Evolutionary conservation across 129 eudicot species (phyloP), one percentile per base, ranked within the genome.

Genomic region (Centrapalus pauciflorus): DNA sequence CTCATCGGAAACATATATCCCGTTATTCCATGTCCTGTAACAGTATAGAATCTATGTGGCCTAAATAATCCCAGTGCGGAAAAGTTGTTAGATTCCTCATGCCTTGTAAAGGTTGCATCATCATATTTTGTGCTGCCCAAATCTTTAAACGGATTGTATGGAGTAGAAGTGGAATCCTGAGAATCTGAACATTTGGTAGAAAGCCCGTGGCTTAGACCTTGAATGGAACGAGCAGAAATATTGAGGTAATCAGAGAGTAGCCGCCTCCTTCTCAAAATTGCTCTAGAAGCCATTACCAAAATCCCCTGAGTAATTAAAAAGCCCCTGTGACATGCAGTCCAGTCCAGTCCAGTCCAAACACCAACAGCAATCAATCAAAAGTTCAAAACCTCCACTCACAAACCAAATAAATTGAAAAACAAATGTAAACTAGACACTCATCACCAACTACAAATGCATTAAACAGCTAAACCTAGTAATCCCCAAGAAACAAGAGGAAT

Each of bases 201-300:
- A 8, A 51, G 35, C 19, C 86, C 84, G 16, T 77, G 84, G 64
- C 86, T 80, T 66, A 78, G 83, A 66, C 80, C 81, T 61, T 74
- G 82, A 83, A 75, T 54, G n/a, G 76, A 77, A 33, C 73, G 77
- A 30, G 71, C 38, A 29, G 82, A 69, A 19, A 19, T 4, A 58
- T 72, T 76, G 51, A 79, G 32, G 13, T 86, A 80, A 73, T 80
- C 86, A 1, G 82, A 55, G 12, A 90, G 68, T 76, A 64, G 30
- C 71, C 63, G 76, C 50, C 77, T 77, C 81, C 80, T 83, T 72
- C 76, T 78, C 69, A 90, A 67, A 74, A 90, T 78, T 55, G 95
- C 90, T 80, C 95, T 67, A 59, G 90, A 83, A 68, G 97, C 95
- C 97, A 90, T 89, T 66, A 72, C 37, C 12, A 32, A 65, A 33